Conservation (phyloP, 805 yeast species). For the Candida vaughaniae region DNA sequence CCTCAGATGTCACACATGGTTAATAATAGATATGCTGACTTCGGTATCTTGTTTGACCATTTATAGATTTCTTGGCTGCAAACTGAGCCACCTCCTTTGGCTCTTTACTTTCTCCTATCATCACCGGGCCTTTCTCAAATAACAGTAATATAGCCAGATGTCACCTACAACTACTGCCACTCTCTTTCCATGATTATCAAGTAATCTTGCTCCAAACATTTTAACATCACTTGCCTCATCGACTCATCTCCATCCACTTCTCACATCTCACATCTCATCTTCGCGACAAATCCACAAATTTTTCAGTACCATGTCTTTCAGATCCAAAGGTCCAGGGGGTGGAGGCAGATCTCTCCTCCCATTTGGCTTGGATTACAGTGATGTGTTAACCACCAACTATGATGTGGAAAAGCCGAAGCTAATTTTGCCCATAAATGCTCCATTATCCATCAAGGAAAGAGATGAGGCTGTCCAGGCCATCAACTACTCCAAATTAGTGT, state of each 20-base stretch:
- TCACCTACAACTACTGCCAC: too few relatives aligned
- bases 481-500: slow-evolving; percentile 51
- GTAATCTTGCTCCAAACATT: neutral
- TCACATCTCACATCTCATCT: neutral
- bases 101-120: too few relatives aligned
- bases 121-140: too few relatives aligned
- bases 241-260: neutral
- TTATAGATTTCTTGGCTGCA: too few relatives aligned
- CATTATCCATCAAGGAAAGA: slow-evolving; percentile 50
- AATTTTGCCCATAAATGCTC: slow-evolving; percentile 66
- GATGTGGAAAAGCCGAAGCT: slow-evolving; percentile 42
- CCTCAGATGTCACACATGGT: too few relatives aligned
- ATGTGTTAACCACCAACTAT: slow-evolving; percentile 41
- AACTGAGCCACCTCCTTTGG: too few relatives aligned
- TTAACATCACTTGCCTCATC: too few relatives aligned
- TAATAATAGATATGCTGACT: too few relatives aligned
- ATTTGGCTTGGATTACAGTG: slow-evolving; percentile 71
- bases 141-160: too few relatives aligned
- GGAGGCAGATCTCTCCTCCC: slow-evolving; percentile 51
- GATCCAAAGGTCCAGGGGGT: slow-evolving; percentile 7
- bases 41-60: too few relatives aligned
- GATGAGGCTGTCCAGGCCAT: slow-evolving; percentile 53
- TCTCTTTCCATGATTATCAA: neutral
- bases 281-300: slow-evolving; percentile 3
- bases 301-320: slow-evolving; percentile 11